phyloP scores from a whole-genome alignment of 2,329 filamentous ascomycete genomes.

The Drechslera avenae region DNA sequence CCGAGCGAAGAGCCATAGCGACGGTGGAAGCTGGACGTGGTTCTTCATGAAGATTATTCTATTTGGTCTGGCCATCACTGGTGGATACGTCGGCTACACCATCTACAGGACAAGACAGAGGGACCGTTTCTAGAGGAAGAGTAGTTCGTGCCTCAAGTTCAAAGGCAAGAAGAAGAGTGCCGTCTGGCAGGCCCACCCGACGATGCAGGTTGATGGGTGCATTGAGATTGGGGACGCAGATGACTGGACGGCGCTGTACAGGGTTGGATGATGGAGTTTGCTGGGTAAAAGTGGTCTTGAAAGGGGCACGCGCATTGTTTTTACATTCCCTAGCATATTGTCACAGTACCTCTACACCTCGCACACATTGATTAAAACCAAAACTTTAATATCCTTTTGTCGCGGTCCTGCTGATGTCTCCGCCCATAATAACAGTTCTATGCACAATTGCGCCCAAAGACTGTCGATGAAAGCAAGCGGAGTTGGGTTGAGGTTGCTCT shows the following conservation, averaged over 20 bases:
- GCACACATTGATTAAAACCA: slow-evolving; percentile 5
- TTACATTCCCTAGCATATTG: slow-evolving; percentile 13
- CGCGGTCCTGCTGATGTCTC: slow-evolving; percentile 9
- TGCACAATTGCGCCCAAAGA: slow-evolving; percentile 2
- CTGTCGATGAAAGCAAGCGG: slow-evolving; percentile 12
- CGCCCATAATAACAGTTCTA: slow-evolving; percentile 12
- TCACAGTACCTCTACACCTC: slow-evolving; percentile 13
- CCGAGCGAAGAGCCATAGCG: slow-evolving; percentile 53
- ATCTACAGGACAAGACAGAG: slow-evolving; percentile 71
- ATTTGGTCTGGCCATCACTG: slow-evolving; percentile 71
- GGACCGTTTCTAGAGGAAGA: slow-evolving; percentile 51
- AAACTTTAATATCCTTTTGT: background rate
- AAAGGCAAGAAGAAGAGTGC: slow-evolving; percentile 1
- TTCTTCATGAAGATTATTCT: slow-evolving; percentile 83
- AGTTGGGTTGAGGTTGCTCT: slow-evolving; percentile 19
- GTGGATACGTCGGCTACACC: slow-evolving; percentile 84
- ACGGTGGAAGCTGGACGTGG: slow-evolving; percentile 67
- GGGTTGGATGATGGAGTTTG: slow-evolving; percentile 21
- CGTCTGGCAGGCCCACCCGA: background rate
- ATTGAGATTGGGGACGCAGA: slow-evolving; percentile 11
- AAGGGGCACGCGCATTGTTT: slow-evolving; percentile 15
- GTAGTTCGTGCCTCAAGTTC: slow-evolving; percentile 9
- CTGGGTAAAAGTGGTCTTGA: slow-evolving; percentile 10
- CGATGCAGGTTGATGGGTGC: slow-evolving; percentile 7
- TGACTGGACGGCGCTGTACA: slow-evolving; percentile 25